Conservation (phyloP, 768 basidiomycete species). For the Tulasnella sp. region DNA sequence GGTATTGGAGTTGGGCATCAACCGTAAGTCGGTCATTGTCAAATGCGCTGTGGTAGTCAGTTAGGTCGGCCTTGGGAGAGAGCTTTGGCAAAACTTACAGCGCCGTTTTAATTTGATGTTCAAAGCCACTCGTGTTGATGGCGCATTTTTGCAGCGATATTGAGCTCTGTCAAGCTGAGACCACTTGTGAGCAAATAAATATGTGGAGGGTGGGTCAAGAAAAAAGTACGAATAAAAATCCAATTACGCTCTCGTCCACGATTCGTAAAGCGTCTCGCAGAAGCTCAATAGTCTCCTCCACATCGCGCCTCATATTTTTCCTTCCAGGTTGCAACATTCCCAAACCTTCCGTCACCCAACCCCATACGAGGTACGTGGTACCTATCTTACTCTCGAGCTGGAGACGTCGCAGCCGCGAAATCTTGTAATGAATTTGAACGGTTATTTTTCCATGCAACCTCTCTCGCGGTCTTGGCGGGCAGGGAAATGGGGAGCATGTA, state of each 20-base stretch:
- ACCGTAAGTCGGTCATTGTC: too few relatives aligned
- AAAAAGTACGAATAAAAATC: neutral
- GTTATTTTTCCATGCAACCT: neutral
- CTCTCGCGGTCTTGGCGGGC: neutral
- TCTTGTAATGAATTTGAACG: neutral
- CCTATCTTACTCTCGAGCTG: neutral
- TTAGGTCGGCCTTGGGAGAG: too few relatives aligned
- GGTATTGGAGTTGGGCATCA: too few relatives aligned
- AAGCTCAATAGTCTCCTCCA: neutral
- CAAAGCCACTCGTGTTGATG: neutral
- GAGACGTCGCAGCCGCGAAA: neutral
- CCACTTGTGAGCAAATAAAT: neutral
- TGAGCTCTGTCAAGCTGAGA: neutral
- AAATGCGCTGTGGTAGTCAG: too few relatives aligned
- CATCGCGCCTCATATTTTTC: neutral
- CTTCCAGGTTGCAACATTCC: neutral
- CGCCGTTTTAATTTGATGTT: neutral
- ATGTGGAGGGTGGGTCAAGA: too few relatives aligned
- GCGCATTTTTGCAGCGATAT: constrained; percentile 6
- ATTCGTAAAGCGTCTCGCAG: neutral
- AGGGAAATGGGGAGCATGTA: neutral
- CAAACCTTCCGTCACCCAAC: neutral
- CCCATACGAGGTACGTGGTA: constrained; percentile 1
- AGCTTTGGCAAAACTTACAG: constrained; percentile 1
- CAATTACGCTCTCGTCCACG: neutral